Evolutionary conservation across 1,284 basidiomycete genomes (phyloP).

Genomic region (Phenoliferia sp.): DNA sequence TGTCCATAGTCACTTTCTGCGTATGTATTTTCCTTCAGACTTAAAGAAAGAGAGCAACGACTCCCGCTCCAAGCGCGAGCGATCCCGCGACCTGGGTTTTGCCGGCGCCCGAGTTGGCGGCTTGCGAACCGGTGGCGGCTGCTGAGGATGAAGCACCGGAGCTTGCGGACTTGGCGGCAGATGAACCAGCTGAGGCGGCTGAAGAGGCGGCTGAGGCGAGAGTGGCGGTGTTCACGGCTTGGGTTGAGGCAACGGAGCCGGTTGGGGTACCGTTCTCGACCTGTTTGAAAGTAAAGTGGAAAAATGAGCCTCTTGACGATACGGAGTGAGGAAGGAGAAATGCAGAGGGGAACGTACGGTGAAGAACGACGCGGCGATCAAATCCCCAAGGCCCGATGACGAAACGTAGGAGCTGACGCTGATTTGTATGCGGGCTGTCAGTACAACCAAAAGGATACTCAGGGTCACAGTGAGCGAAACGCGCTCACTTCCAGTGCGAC

Average conservation of each 20-base stretch:
- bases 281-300: background rate
- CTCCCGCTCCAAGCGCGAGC: constrained; percentile 10
- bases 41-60: constrained; percentile 9
- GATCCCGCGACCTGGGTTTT: constrained; percentile 3
- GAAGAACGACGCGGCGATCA: constrained; percentile 58
- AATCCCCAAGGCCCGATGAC: constrained; percentile 38
- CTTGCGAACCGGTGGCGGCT: constrained; percentile 17
- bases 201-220: constrained; percentile 22
- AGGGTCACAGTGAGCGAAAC: constrained; percentile 45
- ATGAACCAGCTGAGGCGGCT: constrained; percentile 23
- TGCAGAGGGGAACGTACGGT: constrained; percentile 18
- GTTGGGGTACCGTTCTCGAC: constrained; percentile 61
- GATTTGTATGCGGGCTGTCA: constrained; percentile 25
- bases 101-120: constrained; percentile 6
- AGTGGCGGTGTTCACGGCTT: constrained; percentile 31
- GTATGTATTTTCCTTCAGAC: too few species aligned
- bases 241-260: constrained; percentile 21
- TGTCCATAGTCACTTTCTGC: too few species aligned
- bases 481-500: constrained; percentile 47
- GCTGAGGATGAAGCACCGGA: background rate
- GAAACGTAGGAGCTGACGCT: constrained; percentile 40
- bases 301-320: background rate
- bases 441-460: constrained; percentile 48
- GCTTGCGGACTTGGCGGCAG: too few species aligned
- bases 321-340: background rate